phyloP scores from a whole-genome alignment of 177 flowering plant genomes.

The Telopea speciosissima region DNA sequence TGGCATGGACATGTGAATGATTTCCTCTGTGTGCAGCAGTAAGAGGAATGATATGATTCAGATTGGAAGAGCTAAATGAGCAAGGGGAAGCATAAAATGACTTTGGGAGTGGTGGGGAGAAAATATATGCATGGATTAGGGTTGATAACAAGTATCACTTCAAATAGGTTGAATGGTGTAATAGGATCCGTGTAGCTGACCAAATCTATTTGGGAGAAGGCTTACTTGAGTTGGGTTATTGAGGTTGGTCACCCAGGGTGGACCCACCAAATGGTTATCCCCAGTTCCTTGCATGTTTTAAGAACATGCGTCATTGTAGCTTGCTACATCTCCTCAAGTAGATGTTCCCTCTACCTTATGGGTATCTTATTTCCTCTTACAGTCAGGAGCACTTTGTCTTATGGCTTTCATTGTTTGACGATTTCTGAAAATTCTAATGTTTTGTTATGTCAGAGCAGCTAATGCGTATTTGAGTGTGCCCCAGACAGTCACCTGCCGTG shows the following conservation, averaged over 20 bases:
- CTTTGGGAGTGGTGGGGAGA: too few species aligned
- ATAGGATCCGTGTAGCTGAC: too few species aligned
- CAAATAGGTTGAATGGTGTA: too few species aligned
- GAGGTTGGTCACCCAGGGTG: not conserved
- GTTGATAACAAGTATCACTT: too few species aligned
- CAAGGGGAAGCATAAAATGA: too few species aligned
- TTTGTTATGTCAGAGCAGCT: slow-evolving; percentile 36
- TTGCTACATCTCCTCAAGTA: not conserved
- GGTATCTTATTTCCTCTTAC: not conserved
- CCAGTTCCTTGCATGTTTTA: not conserved
- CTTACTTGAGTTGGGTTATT: not conserved
- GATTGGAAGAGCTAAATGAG: too few species aligned
- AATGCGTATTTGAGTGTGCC: slow-evolving; percentile 36
- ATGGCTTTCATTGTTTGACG: not conserved
- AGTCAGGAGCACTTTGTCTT: not conserved
- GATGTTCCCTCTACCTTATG: not conserved
- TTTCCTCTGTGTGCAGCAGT: too few species aligned
- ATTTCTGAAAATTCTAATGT: not conserved
- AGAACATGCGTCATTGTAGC: not conserved
- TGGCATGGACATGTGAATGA: too few species aligned
- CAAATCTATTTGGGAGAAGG: too few species aligned
- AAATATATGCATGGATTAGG: too few species aligned
- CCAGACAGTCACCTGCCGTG: slow-evolving; percentile 58
- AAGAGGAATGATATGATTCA: too few species aligned
- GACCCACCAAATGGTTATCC: not conserved